These are phyloP conservation scores for Pseudomicrostroma phylloplanum DNA, from an alignment of 1,284 basidiomycete genomes.

Conservation along the genomic window DNA sequence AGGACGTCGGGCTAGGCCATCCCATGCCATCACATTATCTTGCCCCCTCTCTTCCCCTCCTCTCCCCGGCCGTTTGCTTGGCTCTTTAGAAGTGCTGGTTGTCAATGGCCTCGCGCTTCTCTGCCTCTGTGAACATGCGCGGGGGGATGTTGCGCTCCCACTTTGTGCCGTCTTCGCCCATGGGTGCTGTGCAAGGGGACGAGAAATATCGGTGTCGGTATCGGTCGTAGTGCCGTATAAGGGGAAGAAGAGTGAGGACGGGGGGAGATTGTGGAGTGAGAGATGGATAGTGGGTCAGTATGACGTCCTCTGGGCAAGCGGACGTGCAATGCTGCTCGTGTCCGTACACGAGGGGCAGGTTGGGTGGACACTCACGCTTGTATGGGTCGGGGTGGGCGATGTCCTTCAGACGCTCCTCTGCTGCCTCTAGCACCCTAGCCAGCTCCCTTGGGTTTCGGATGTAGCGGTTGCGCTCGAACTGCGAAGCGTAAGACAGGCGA, in stretches of 20 bases:
- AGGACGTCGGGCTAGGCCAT: no score
- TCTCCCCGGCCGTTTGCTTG: not conserved
- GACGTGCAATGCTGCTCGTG: not conserved
- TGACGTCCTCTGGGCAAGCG: not conserved
- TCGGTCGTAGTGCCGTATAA: not conserved
- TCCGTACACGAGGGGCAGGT: not conserved
- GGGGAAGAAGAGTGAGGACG: not conserved
- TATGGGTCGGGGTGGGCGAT: constrained; percentile 83
- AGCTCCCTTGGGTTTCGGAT: constrained; percentile 80
- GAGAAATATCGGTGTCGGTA: not conserved
- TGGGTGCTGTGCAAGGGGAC: constrained; percentile 26
- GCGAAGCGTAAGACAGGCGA: not conserved
- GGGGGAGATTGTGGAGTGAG: not conserved
- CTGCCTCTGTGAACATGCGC: not conserved
- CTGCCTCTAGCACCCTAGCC: constrained; percentile 70
- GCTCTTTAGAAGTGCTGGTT: not conserved
- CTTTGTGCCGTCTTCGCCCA: constrained; percentile 49
- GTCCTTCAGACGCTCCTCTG: constrained; percentile 67
- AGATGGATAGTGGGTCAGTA: not conserved
- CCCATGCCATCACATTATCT: no score
- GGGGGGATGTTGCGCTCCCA: constrained; percentile 22
- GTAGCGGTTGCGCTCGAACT: constrained; percentile 81
- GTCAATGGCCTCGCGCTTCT: no score
- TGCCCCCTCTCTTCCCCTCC: not conserved
- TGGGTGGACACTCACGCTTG: constrained; percentile 61